Conservation (phyloP, 2,329 filamentous ascomycete species). For the Botrytis byssoidea region DNA sequence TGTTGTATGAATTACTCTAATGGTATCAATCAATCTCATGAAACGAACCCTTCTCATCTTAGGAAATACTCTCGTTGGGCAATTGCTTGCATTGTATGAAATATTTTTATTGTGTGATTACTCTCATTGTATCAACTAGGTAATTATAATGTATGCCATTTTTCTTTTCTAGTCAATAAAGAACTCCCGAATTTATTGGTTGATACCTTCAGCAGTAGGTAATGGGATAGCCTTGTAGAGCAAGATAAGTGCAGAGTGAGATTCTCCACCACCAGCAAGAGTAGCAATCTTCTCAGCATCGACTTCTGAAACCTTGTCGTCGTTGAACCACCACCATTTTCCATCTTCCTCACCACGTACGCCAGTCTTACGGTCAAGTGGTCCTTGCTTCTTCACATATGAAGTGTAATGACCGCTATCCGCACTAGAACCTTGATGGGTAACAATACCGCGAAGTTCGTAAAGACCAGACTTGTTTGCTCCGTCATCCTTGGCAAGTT, state of each 20-base stretch:
- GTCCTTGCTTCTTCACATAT: conserved; percentile 88
- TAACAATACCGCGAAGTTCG: conserved; percentile 89
- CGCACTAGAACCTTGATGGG: conserved; percentile 93
- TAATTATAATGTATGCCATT: neutral
- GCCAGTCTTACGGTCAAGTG: conserved; percentile 70
- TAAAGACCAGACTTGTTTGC: conserved; percentile 94
- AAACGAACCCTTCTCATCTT: neutral
- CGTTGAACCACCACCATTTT: conserved; percentile 99
- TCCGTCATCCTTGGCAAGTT: conserved; percentile 72
- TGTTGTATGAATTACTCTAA: neutral
- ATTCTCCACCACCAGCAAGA: conserved; percentile 84
- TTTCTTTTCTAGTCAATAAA: neutral
- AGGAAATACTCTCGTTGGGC: neutral
- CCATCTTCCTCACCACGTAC: conserved; percentile 80
- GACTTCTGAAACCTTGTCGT: conserved; percentile 94
- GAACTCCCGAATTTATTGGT: conserved; percentile 20
- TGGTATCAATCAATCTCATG: neutral
- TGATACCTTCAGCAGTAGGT: conserved; percentile 52
- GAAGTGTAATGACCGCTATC: conserved; percentile 98
- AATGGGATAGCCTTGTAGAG: conserved; percentile 74
- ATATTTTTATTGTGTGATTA: neutral
- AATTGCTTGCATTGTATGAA: neutral
- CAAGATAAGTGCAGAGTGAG: conserved; percentile 77
- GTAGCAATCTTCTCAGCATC: conserved; percentile 86
- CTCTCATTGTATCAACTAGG: neutral